Evolutionary conservation across 2,329 filamentous ascomycete genomes (phyloP), one percentile per base, ranked within the genome.

Genomic region (Cyanodermella asteris): DNA sequence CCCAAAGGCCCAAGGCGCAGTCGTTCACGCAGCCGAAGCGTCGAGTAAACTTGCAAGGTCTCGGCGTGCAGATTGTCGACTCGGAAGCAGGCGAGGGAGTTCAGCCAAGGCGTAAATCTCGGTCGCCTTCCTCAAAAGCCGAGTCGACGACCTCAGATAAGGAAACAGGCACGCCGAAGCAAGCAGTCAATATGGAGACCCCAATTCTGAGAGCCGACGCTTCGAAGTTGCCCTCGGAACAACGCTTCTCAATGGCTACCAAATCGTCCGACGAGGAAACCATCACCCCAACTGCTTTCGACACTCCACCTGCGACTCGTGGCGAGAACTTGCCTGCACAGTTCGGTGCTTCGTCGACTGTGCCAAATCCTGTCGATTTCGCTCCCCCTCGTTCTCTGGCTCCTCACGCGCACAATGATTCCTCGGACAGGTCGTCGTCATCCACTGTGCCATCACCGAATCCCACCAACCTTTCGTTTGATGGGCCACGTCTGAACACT

Each of bases 371-470:
- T 5, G 37, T 50, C 15, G 45, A 52, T 22, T 41, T 53, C 16
- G 30, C 41, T 2, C 44, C 45, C 22, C 43, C 36, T 22, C n/a
- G n/a, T n/a, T n/a, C n/a, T n/a, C n/a, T n/a, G n/a, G n/a, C n/a
- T n/a, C n/a, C n/a, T n/a, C n/a, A n/a, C n/a, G n/a, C n/a, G n/a
- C n/a, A n/a, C n/a, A n/a, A n/a, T n/a, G n/a, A n/a, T n/a, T n/a
- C n/a, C n/a, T n/a, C n/a, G n/a, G n/a, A n/a, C n/a, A n/a, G n/a
- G n/a, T n/a, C 48, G 7, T 43, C 44, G 6, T 49, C 48, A 27
- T 52, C 51, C 6, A 45, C 49, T 7, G 51, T 54, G 23, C 53
- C 54, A 3, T 57, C 53, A 19, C 53, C 54, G 1, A 50, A 49
- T 31, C 45, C 45, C 11, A 46, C 43, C n/a, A 40, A 42, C 27